Conservation (phyloP, 2,329 filamentous ascomycete genomes). For the Kalmusia sp. region DNA sequence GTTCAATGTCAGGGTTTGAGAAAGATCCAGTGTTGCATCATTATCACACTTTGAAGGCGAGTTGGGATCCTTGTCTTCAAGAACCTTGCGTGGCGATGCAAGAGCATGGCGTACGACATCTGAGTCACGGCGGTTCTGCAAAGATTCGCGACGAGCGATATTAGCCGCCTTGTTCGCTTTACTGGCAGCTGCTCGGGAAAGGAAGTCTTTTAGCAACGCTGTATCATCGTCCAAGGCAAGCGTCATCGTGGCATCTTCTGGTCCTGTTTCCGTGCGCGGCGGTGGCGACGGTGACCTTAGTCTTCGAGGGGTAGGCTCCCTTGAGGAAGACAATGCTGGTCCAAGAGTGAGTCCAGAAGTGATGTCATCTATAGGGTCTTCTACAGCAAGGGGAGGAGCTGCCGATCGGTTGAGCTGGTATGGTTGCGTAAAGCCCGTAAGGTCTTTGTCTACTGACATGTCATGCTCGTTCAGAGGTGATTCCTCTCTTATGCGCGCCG, state of each 20-base stretch:
- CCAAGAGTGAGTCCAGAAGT: slow-evolving; percentile 39
- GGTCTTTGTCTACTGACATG: too few relatives aligned
- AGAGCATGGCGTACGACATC: slow-evolving; percentile 55
- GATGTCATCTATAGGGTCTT: slow-evolving; percentile 27
- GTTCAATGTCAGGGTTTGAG: slow-evolving; percentile 34
- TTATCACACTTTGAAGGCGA: slow-evolving; percentile 50
- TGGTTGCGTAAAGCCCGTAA: too few relatives aligned
- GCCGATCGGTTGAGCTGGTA: too few relatives aligned
- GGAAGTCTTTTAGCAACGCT: slow-evolving; percentile 57
- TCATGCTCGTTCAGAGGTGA: neutral
- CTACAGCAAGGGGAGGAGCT: neutral
- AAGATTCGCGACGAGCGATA: slow-evolving; percentile 49
- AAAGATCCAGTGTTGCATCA: slow-evolving; percentile 39
- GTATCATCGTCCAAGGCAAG: slow-evolving; percentile 55
- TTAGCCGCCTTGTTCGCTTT: slow-evolving; percentile 48
- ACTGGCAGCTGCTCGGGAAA: slow-evolving; percentile 56
- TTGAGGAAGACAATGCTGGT: slow-evolving; percentile 17
- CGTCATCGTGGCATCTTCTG: slow-evolving; percentile 40
- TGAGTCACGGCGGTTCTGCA: slow-evolving; percentile 56
- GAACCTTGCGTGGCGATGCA: slow-evolving; percentile 52
- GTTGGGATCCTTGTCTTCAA: slow-evolving; percentile 57
- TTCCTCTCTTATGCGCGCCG: neutral
- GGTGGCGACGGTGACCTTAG: slow-evolving; percentile 39
- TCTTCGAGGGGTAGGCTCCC: slow-evolving; percentile 27
- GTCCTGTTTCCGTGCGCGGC: slow-evolving; percentile 23